Conservation (phyloP, 176 grass and related monocot genomes). For the Microstegium vimineum region DNA sequence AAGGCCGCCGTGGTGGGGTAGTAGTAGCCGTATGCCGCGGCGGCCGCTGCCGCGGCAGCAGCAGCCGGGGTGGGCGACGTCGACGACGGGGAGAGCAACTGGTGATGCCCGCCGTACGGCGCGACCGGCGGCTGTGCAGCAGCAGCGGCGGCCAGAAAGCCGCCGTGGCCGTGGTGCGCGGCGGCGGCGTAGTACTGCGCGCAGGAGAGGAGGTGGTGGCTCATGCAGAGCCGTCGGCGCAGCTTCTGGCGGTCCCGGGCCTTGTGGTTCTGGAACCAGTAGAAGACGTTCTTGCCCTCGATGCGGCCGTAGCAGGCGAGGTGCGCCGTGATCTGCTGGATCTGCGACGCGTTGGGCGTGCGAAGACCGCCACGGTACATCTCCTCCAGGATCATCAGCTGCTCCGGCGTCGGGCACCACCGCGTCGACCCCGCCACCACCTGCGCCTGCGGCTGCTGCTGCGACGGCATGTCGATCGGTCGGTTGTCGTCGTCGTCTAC, state of each 20-base stretch:
- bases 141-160: neutral
- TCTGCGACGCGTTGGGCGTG: constrained; percentile 78
- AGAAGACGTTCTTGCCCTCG: constrained; percentile 99
- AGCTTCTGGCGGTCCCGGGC: constrained; percentile 95
- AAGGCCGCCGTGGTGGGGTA: constrained; percentile 1
- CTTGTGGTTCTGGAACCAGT: constrained; percentile 99
- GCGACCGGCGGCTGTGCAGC: too few species aligned
- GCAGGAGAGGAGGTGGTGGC: constrained; percentile 52
- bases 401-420: constrained; percentile 97
- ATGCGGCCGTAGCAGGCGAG: constrained; percentile 80
- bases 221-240: constrained; percentile 71
- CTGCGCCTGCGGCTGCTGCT: constrained; percentile 5
- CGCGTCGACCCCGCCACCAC: constrained; percentile 47
- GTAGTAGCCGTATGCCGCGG: neutral
- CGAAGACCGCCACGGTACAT: constrained; percentile 81
- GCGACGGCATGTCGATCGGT: constrained; percentile 26
- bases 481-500: neutral
- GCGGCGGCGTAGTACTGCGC: constrained; percentile 32
- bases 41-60: neutral
- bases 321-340: constrained; percentile 92
- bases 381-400: constrained; percentile 92
- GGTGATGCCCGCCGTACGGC: neutral
- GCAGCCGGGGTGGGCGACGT: constrained; percentile 14
- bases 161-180: neutral
- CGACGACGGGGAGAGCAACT: neutral